Conservation (phyloP, 208 protist genomes). For the Dictyostelium gargantuum region DNA sequence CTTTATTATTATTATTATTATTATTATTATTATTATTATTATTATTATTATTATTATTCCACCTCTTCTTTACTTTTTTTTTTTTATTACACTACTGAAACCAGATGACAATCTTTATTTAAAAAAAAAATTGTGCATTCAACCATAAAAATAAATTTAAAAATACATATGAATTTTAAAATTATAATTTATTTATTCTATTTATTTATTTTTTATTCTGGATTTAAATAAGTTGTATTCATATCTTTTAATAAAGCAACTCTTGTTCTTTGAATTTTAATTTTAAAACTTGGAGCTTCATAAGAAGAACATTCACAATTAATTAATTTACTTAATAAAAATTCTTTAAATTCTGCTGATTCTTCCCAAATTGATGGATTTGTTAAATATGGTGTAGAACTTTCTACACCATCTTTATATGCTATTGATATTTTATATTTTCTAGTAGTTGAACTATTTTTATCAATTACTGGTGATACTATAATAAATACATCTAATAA, state of each 20-base stretch:
- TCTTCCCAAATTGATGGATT: conserved; percentile 21
- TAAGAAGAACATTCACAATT: conserved; percentile 80
- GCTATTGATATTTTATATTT: conserved; percentile 37
- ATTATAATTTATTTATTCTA: too few species aligned
- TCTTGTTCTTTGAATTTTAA: conserved; percentile 74
- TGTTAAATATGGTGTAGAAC: neutral
- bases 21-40: neutral
- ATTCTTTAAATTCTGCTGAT: conserved; percentile 32
- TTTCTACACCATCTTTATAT: conserved; percentile 35
- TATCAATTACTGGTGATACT: conserved; percentile 38
- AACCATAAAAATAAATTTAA: too few species aligned
- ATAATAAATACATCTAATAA: conserved; percentile 67
- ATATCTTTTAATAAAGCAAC: conserved; percentile 61
- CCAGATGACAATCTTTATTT: too few species aligned
- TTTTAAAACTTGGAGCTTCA: conserved; percentile 76
- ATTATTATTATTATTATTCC: neutral
- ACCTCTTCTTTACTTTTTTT: neutral
- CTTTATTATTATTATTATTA: too few species aligned
- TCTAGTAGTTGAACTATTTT: neutral
- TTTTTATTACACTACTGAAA: too few species aligned
- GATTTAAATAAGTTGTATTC: conserved; percentile 29
- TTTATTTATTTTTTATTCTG: conserved; percentile 1
- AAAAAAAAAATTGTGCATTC: too few species aligned
- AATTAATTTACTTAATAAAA: conserved; percentile 68
- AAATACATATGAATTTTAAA: too few species aligned